A percentile compares a stretch with the other conserved stretches of the same genome.
These are phyloP conservation scores for Lactarius quietus DNA, from an alignment of 768 basidiomycete species.

Conservation along the genomic window DNA sequence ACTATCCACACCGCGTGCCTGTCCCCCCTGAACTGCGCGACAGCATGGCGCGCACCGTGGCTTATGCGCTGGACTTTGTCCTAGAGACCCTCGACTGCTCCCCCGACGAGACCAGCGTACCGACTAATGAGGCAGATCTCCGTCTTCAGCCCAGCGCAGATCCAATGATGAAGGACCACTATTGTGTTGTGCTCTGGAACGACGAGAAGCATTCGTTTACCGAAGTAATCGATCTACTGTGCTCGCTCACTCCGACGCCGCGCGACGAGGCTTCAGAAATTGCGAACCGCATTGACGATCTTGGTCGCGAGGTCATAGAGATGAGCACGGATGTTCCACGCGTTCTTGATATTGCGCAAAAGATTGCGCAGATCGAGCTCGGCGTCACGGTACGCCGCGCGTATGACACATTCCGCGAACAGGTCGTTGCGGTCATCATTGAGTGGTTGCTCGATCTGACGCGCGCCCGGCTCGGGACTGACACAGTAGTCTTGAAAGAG, in stretches of 20 bases:
- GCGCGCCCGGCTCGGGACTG: slow-evolving; percentile 63
- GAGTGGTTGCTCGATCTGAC: slow-evolving; percentile 83
- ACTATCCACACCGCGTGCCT: slow-evolving; percentile 53
- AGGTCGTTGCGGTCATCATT: slow-evolving; percentile 76
- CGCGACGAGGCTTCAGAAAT: slow-evolving; percentile 55
- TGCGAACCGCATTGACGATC: slow-evolving; percentile 64
- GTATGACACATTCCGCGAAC: slow-evolving; percentile 86
- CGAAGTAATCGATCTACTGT: slow-evolving; percentile 74
- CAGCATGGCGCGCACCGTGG: slow-evolving; percentile 70
- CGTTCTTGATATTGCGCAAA: slow-evolving; percentile 74
- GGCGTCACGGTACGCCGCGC: slow-evolving; percentile 86
- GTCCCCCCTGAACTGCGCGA: slow-evolving; percentile 67
- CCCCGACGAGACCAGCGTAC: slow-evolving; percentile 72
- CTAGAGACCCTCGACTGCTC: slow-evolving; percentile 80
- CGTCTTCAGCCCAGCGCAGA: slow-evolving; percentile 72
- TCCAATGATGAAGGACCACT: slow-evolving; percentile 75
- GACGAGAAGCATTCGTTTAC: slow-evolving; percentile 95
- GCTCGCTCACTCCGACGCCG: slow-evolving; percentile 50
- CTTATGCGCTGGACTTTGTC: slow-evolving; percentile 76
- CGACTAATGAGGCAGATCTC: slow-evolving; percentile 62
- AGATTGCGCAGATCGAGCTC: slow-evolving; percentile 83
- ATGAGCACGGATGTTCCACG: slow-evolving; percentile 51
- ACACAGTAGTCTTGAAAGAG: slow-evolving; percentile 66
- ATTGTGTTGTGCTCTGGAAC: slow-evolving; percentile 87
- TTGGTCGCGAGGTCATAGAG: slow-evolving; percentile 81